phyloP scores from a whole-genome alignment of 2,329 filamentous ascomycete species.

The Coniosporium tulheliwenetii region DNA sequence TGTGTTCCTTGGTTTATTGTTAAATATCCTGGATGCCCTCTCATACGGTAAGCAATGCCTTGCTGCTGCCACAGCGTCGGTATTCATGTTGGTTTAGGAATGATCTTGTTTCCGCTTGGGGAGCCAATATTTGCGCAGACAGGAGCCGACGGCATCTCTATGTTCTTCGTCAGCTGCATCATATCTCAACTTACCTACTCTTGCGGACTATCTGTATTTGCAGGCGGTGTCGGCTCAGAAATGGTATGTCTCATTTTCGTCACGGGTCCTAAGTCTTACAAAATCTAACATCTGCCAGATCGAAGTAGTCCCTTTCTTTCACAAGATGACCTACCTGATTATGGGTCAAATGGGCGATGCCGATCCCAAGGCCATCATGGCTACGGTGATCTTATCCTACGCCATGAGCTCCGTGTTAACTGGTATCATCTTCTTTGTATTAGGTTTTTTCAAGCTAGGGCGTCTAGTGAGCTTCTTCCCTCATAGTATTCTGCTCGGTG shows the following conservation, averaged over 20 bases:
- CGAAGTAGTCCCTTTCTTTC: conserved; percentile 96
- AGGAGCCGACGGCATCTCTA: conserved; percentile 87
- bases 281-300: conserved; percentile 39
- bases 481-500: conserved; percentile 88
- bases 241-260: conserved; percentile 41
- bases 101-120: conserved; percentile 89
- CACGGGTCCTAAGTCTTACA: conserved; percentile 1
- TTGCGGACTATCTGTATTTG: conserved; percentile 69
- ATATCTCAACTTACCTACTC: conserved; percentile 86
- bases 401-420: conserved; percentile 83
- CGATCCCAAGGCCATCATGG: conserved; percentile 71
- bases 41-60: conserved; percentile 54
- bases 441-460: conserved; percentile 75
- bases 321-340: conserved; percentile 92
- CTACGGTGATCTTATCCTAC: conserved; percentile 86
- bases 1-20: conserved; percentile 71
- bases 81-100: conserved; percentile 32
- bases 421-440: conserved; percentile 77
- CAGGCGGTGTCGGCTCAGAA: conserved; percentile 83
- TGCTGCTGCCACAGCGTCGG: background rate
- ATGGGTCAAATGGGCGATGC: conserved; percentile 62
- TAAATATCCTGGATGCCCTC: conserved; percentile 87
- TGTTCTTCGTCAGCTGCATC: conserved; percentile 97
- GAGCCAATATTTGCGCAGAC: conserved; percentile 72
- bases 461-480: conserved; percentile 96